Percentiles rank a stretch among this genome's conserved stretches.
phyloP scores from a whole-genome alignment of 1,284 basidiomycete genomes.

The Marasmius tenuissimus region DNA sequence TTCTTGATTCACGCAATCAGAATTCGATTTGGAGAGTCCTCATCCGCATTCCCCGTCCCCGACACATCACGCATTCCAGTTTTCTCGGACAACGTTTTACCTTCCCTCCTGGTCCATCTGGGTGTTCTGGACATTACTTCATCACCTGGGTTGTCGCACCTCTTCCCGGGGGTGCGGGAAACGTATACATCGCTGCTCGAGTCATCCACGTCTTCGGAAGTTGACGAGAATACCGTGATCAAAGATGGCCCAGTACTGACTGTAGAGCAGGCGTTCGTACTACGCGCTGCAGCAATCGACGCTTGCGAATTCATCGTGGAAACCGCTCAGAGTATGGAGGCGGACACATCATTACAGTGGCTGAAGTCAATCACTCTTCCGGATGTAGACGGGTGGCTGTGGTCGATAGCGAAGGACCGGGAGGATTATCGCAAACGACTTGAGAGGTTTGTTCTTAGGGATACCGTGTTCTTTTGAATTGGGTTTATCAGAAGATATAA shows the following conservation, averaged over 20 bases:
- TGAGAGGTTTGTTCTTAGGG: conserved; percentile 59
- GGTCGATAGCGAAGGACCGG: conserved; percentile 75
- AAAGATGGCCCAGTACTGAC: conserved; percentile 67
- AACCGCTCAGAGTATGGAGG: conserved; percentile 46
- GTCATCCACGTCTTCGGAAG: conserved; percentile 10
- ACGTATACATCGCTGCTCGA: conserved; percentile 24
- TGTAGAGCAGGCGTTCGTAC: conserved; percentile 62
- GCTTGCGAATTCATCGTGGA: conserved; percentile 71
- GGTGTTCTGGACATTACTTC: conserved; percentile 70
- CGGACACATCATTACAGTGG: conserved; percentile 42
- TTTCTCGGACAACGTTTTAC: conserved; percentile 86
- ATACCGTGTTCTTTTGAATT: conserved; percentile 66
- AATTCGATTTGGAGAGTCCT: conserved; percentile 57
- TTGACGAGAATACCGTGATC: conserved; percentile 28
- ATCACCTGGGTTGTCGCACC: conserved; percentile 35
- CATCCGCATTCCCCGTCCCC: conserved; percentile 62
- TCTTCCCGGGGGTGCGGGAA: conserved; percentile 47
- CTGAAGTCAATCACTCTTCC: conserved; percentile 57
- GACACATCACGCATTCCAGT: conserved; percentile 63
- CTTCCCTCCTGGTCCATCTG: conserved; percentile 78
- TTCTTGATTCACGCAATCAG: conserved; percentile 75
- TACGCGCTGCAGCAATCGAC: conserved; percentile 79
- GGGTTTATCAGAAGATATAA: not conserved
- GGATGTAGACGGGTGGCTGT: conserved; percentile 72
- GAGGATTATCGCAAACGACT: conserved; percentile 61